Evolutionary conservation across 495 filamentous ascomycete species (phyloP).

Genomic region (Hyaloscypha variabilis): DNA sequence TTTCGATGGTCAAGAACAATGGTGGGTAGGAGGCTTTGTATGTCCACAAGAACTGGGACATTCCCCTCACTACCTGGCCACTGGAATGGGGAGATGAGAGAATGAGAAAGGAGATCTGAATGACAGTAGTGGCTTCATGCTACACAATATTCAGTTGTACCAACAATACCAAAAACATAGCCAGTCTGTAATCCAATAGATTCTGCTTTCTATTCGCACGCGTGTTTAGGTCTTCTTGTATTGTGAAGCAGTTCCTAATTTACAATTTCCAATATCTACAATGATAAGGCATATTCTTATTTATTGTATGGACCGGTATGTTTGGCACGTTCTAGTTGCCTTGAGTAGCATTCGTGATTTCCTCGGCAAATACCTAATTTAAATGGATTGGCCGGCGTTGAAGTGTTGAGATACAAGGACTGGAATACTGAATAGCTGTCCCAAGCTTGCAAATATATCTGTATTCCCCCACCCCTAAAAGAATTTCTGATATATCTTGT

Average conservation of each 20-base stretch:
- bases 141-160: constrained; percentile 15
- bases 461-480: too few species aligned
- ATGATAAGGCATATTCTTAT: too few species aligned
- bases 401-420: too few species aligned
- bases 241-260: neutral
- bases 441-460: too few species aligned
- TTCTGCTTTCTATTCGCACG: neutral
- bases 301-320: too few species aligned
- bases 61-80: neutral
- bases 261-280: too few species aligned
- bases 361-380: too few species aligned
- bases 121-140: neutral
- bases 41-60: neutral
- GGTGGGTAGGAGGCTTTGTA: neutral
- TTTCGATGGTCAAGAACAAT: neutral
- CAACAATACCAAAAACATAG: constrained; percentile 12
- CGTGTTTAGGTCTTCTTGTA: neutral
- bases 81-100: constrained; percentile 3
- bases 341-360: too few species aligned
- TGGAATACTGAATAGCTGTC: too few species aligned
- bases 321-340: too few species aligned
- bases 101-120: neutral
- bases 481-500: too few species aligned
- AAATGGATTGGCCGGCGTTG: too few species aligned
- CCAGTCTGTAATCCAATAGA: constrained; percentile 16